Evolutionary conservation across 176 grass and related monocot genomes (phyloP), one percentile per base, ranked within the genome.

Genomic region (Guadua angustifolia): DNA sequence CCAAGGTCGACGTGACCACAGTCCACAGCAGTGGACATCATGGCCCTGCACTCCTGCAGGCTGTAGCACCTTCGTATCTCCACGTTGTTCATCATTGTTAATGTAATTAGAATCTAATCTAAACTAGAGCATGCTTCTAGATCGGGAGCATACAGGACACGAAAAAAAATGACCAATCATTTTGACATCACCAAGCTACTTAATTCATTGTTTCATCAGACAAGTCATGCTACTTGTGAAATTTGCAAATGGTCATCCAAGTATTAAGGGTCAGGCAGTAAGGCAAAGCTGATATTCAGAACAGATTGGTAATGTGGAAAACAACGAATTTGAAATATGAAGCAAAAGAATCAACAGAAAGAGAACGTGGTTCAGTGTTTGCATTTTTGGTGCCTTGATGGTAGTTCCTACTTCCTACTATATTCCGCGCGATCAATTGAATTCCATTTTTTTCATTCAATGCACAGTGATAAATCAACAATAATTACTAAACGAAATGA

Each of bases 41-140:
- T 32, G 21, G 36, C 51, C 70, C 76, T 73, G 51, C 51, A 55
- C 51, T 19, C 18, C 17, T 55, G 87, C 36, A 60, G 71, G 71
- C 40, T 57, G 70, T 17, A 43, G 73, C 64, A 71, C 35, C 36
- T 56, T 75, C 51, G 14, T 39, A 47, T 64, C 55, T 76, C 59
- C 38, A 61, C 15, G 49, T 21, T 69, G 14, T 35, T 78, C 79
- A 65, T 65, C 43, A 64, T 55, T 76, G 24, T 25, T 69, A 86
- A 39, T 62, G 46, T 3, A 24, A 35, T 78, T 57, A 72, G 13
- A 81, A 82, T 71, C 32, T 84, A 74, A 59, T 82, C 56, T 57
- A 86, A 63, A 76, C 26, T 66, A 71, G 56, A 77, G 64, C 56
- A 56, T 73, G 79, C 83, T 86, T 89, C 83, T 73, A 71, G 43